Conservation (phyloP, 2,329 filamentous ascomycete genomes). For the Colletotrichum tabaci region DNA sequence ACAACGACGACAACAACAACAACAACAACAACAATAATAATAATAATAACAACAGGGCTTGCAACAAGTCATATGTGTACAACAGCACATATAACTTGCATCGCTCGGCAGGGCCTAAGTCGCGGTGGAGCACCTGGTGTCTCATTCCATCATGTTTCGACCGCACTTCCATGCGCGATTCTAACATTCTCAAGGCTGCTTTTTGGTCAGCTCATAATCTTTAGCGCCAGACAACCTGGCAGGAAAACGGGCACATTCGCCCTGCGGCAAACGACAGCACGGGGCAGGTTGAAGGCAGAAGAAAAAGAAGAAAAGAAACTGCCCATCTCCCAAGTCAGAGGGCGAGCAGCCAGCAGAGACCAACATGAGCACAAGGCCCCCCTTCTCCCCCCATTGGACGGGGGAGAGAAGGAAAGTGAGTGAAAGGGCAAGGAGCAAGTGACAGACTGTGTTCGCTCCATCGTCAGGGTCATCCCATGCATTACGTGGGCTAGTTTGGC, state of each 20-base stretch:
- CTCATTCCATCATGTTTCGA: slow-evolving; percentile 40
- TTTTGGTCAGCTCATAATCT: slow-evolving; percentile 12
- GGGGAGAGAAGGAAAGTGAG: slow-evolving; percentile 8
- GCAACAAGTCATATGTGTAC: slow-evolving; percentile 9
- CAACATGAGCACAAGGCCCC: slow-evolving; percentile 28
- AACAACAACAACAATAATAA: too few species aligned
- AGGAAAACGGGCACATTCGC: slow-evolving; percentile 3
- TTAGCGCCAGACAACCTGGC: neutral
- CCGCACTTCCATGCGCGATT: slow-evolving; percentile 30
- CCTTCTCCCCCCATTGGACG: slow-evolving; percentile 9
- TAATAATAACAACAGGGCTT: neutral
- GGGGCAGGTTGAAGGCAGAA: slow-evolving; percentile 5
- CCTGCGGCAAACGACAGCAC: slow-evolving; percentile 12
- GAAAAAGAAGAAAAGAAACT: slow-evolving; percentile 21
- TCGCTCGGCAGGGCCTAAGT: neutral
- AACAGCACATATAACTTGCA: neutral
- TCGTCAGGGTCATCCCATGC: slow-evolving; percentile 41
- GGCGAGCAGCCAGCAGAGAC: slow-evolving; percentile 23
- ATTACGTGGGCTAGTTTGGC: slow-evolving; percentile 19
- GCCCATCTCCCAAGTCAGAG: slow-evolving; percentile 22
- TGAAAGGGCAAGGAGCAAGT: slow-evolving; percentile 30
- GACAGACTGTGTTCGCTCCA: slow-evolving; percentile 33
- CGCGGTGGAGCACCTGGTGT: slow-evolving; percentile 28
- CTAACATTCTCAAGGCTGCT: slow-evolving; percentile 15
- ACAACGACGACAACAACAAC: neutral